Base-by-base conservation (phyloP, 73 alveolate species). In the Tetrahymena borealis region DNA sequence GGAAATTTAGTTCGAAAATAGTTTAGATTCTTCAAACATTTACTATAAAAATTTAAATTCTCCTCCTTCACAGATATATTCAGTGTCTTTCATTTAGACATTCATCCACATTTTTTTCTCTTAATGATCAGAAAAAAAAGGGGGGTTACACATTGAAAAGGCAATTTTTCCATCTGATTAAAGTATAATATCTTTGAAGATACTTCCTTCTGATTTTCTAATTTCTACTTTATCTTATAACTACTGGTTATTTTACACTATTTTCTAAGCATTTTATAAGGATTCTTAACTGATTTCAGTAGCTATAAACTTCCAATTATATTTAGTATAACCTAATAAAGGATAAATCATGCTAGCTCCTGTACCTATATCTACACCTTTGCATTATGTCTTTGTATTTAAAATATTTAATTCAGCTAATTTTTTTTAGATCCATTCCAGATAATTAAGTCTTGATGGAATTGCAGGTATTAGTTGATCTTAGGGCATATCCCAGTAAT, bases 271-370 rank as follows among this genome's bases (percentile, higher is more conserved):
- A 90, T 91, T 95, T 6, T 95, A 79, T 78, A 16, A 91, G 24
- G 97, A 94, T 11, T 78, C 92, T 1, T 78, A 85, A 40, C 94
- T 95, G 10, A 95, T 40, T 90, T 95, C 97, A 91, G 94, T 95
- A 24, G 95, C 94, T 38, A 95, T 78, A 91, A 95, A 95, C 35
- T 92, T 90, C 97, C 97, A 95, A 11, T 90, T 90, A 92, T 90
- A 95, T 95, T 91, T 2, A 43, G 94, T 60, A 92, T 90, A 3
- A 1, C 97, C 97, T 33, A 95, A 79, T 37, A 95, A 20, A 4
- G 97, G 97, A 78, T 95, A 95, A n/a, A 95, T 95, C 31, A 92
- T 42, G 91, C 94, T 95, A 15, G 97, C 97, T 33, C 97, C 96
- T 5, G 97, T 95, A 12, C 97, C 97, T 39, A 95, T 95, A 93